Evolutionary conservation across 306 rosid genomes (phyloP), one percentile per base, ranked within the genome.

Genomic region (Cucumis hystrix): DNA sequence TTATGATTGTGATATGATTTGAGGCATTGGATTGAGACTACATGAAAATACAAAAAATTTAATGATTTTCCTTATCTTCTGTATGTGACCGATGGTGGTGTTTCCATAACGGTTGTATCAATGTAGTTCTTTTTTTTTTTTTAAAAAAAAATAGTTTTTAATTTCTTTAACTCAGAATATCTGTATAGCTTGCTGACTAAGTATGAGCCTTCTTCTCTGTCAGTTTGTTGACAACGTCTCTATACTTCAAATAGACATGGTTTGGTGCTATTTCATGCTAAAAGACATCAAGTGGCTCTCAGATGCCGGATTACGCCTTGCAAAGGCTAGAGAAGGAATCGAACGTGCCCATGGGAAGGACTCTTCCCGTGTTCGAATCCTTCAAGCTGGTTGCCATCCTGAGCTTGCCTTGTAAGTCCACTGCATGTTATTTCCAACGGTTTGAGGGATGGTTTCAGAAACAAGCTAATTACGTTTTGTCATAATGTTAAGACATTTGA

Each of bases 231-330:
- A 92, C 84, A 95, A 92, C 84, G 93, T 92, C 78, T 88, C 98
- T 30, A 95, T 92, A 80, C 90, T 95, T 64, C 98, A 91, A 92
- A 84, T 90, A 77, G 97, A 95, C 91, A 95, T 90, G 89, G 98
- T 92, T 40, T 95, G 98, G 98, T 95, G 98, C 91, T 95, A 95
- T 84, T 92, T 95, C 84, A 95, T 95, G 98, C 88, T 92, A 57
- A 87, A 85, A 85, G 97, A 95, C 79, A 87, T 95, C 41, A 86
- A 82, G 79, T 87, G 93, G 91, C 89, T 95, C 80, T 86, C 96
- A 4, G 96, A 87, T 79, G 98, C 98, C 2, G 95, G 93, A 78
- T 64, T 82, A 60, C 95, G 96, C 83, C 96, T 95, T 84, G 90
- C 87, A 76, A 82, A 80, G 75, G 95, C 98, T 39, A 89, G 97